Percentiles rank a stretch among this genome's conserved stretches.
These are phyloP conservation scores for Gossypium australe DNA, from an alignment of 345 rosid genomes.

Conservation along the genomic window DNA sequence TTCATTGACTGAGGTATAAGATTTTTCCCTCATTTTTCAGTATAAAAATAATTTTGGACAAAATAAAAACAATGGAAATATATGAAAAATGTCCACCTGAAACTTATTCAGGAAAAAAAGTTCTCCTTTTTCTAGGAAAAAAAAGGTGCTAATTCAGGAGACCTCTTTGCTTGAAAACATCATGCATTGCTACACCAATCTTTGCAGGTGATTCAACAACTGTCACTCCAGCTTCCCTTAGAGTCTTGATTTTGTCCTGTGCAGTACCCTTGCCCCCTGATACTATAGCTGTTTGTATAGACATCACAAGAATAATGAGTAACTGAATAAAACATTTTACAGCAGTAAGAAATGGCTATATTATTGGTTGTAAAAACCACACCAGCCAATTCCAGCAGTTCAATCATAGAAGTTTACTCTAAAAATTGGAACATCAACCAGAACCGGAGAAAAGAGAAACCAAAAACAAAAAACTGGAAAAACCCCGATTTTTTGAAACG, in stretches of 20 bases:
- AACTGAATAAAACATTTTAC: background rate
- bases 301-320: too few species aligned
- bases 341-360: background rate
- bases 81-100: background rate
- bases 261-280: constrained; percentile 98
- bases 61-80: background rate
- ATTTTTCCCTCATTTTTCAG: background rate
- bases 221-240: constrained; percentile 81
- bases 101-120: constrained; percentile 27
- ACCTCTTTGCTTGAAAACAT: constrained; percentile 73
- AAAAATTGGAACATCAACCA: too few species aligned
- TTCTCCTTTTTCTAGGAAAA: background rate
- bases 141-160: constrained; percentile 25
- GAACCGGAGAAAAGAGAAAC: too few species aligned
- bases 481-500: too few species aligned
- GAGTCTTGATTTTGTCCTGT: constrained; percentile 79
- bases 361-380: too few species aligned
- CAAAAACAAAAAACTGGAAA: too few species aligned
- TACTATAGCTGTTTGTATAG: constrained; percentile 60
- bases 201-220: constrained; percentile 96
- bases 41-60: background rate
- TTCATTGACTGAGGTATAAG: too few species aligned
- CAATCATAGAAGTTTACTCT: too few species aligned
- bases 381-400: too few species aligned
- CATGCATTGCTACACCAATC: constrained; percentile 73